phyloP scores from a whole-genome alignment of 176 grass and related monocot species.

The Olyra latifolia region DNA sequence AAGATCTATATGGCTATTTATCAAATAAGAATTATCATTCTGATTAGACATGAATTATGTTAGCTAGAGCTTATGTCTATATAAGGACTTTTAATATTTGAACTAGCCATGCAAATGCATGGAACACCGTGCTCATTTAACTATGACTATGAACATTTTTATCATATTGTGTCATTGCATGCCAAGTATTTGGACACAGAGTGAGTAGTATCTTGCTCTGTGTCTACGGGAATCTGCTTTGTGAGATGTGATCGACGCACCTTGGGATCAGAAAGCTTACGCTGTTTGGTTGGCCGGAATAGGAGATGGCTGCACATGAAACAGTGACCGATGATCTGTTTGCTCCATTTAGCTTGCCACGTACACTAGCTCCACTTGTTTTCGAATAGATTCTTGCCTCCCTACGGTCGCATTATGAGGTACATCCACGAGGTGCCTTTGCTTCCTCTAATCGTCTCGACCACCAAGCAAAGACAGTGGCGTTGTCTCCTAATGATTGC shows the following conservation, averaged over 20 bases:
- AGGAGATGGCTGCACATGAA: neutral
- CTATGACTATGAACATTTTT: no score
- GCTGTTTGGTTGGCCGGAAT: neutral
- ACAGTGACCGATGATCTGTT: neutral
- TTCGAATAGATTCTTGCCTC: slow-evolving; percentile 42
- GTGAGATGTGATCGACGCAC: slow-evolving; percentile 25
- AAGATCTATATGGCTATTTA: no score
- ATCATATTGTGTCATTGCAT: no score
- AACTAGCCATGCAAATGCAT: no score
- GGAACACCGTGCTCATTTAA: no score
- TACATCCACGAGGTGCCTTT: neutral
- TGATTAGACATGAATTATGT: no score
- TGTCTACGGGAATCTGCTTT: slow-evolving; percentile 23
- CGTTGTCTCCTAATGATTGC: slow-evolving; percentile 43
- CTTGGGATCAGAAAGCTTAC: slow-evolving; percentile 38
- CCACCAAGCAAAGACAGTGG: slow-evolving; percentile 13
- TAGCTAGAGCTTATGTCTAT: no score
- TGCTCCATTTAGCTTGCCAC: neutral
- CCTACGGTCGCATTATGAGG: neutral
- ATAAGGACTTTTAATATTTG: no score
- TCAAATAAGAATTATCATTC: no score
- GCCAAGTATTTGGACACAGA: no score
- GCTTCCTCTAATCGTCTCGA: slow-evolving; percentile 2
- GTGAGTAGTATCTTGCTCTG: no score
- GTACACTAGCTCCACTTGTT: no score